Base-by-base conservation (phyloP, 2,329 filamentous ascomycete species). In the Lachnellula occidentalis region DNA sequence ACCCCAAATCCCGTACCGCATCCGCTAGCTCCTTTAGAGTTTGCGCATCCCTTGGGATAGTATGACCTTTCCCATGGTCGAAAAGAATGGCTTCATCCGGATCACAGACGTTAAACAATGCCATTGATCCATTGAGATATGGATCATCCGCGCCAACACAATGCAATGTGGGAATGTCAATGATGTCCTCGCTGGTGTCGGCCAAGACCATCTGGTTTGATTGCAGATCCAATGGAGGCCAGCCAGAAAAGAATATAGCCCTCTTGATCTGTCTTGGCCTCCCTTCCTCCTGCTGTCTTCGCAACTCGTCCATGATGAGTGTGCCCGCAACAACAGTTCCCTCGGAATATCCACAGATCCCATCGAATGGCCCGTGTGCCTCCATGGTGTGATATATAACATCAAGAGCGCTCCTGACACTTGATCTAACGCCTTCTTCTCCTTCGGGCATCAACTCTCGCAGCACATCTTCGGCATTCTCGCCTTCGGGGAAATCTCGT, bases 1-100 rank as follows among this genome's bases (percentile, higher is more conserved):
- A 27, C 24, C 45, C 53, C 50, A 62, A 34, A 5, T 39, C 47
- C 2, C 53, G 51, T 11, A 64, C 51, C 14, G 53, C 58, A 9
- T 61, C 58, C 9, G 62, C 61, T 5, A 72, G 59, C 51, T 73
- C 70, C 9, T 59, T 58, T 15, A 71, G 46, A 2, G 67, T 71
- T 27, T 61, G 59, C 19, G 59, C 60, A 55, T 81, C 78, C 57
- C 80, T 71, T 0, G 83, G 82, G 4, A 86, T 70, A 0, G 80
- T 84, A 63, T 86, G 83, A 0, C 82, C 83, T 62, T 84, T 84
- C 4, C 80, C 82, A 58, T 85, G 81, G 60, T 86, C 82, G 57
- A 85, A 85, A n/a, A 86, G 72, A 34, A 76, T 73, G 0, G 81
- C 81, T 1, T 71, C 77, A 54, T 85, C 81, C 0, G 75, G 76